Percentiles rank a stretch among this genome's conserved stretches.
Conservation (phyloP, 1,139 yeast genomes). For the Suhomyces taliae region DNA sequence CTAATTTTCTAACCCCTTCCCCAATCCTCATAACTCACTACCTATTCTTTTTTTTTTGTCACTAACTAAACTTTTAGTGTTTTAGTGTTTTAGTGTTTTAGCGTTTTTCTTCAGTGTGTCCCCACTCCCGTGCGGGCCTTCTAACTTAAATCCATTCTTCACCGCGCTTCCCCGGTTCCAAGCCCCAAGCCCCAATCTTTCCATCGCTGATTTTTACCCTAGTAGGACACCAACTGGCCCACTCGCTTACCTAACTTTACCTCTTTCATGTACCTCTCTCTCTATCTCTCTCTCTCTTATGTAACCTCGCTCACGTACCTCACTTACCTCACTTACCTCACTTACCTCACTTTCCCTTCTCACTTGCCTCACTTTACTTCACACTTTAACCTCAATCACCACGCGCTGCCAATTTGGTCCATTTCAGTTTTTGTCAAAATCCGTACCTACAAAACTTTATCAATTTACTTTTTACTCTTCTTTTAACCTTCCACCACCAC, state of each 20-base stretch:
- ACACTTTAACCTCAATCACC: neutral
- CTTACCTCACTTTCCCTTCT: too few species aligned
- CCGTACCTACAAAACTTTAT: neutral
- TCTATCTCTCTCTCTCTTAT: too few species aligned
- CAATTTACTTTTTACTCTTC: neutral
- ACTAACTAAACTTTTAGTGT: neutral
- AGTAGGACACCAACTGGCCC: neutral
- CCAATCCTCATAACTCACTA: too few species aligned
- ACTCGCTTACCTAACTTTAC: neutral
- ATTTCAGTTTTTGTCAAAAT: neutral
- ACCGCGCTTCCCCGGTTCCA: neutral
- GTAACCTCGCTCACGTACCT: too few species aligned
- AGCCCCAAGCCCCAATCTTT: conserved; percentile 1
- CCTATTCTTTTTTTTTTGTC: neutral
- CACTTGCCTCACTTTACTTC: too few species aligned
- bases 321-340: too few species aligned
- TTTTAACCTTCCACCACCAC: too few species aligned
- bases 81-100: neutral
- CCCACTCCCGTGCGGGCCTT: neutral
- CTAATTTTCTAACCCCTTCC: too few species aligned
- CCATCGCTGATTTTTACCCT: conserved; percentile 9
- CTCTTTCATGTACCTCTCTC: too few species aligned
- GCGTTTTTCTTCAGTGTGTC: neutral
- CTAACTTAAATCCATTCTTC: neutral
- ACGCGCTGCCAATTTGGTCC: conserved; percentile 6